A percentile compares a stretch with the other conserved stretches of the same genome.
Conservation (phyloP, 257 asterid species). For the Solanum ossicruentum region DNA sequence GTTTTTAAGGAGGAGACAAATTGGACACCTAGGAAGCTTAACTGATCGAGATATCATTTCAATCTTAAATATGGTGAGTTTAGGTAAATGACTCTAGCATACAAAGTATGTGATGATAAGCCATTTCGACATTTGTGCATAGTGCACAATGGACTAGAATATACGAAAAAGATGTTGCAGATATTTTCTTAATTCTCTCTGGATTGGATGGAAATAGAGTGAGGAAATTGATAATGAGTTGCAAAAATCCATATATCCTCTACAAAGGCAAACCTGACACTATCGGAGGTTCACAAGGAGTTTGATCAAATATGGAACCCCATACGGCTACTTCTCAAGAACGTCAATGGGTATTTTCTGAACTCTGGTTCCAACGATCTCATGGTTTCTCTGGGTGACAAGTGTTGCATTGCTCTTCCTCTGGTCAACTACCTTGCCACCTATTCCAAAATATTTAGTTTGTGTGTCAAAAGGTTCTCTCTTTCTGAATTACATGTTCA, state of each 20-base stretch:
- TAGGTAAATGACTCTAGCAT: neutral
- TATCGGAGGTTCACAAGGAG: constrained; percentile 37
- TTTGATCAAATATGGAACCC: constrained; percentile 55
- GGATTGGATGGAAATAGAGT: neutral
- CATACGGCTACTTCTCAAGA: constrained; percentile 48
- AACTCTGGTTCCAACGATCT: neutral
- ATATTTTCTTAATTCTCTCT: neutral
- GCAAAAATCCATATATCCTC: neutral
- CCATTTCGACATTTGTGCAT: neutral
- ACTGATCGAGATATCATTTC: neutral
- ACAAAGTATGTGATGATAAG: neutral
- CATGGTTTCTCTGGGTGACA: constrained; percentile 27
- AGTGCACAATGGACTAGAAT: neutral
- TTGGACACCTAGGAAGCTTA: neutral
- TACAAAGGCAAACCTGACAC: neutral
- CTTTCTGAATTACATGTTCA: too few relatives aligned
- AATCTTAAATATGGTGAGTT: neutral
- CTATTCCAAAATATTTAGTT: constrained; percentile 22
- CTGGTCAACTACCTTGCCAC: constrained; percentile 87
- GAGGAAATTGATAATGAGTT: neutral
- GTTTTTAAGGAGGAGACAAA: neutral
- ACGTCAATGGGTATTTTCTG: constrained; percentile 28
- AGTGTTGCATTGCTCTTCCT: constrained; percentile 63
- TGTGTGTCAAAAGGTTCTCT: too few relatives aligned
- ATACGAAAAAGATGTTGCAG: neutral